Base-by-base conservation (phyloP, 495 filamentous ascomycete genomes). In the Penicillium coffeae region DNA sequence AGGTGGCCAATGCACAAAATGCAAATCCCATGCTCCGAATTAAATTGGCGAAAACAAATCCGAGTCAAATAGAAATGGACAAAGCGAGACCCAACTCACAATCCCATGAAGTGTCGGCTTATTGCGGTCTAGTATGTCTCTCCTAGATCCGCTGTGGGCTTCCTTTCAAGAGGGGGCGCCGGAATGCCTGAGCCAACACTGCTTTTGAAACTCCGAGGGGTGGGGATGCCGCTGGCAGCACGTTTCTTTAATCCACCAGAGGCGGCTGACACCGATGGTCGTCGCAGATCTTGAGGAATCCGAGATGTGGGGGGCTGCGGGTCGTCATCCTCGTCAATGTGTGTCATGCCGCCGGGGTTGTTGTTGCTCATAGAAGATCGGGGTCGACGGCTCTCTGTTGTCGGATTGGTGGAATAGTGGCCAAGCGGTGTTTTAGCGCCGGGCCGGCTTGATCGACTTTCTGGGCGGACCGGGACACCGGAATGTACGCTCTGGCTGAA, bases 381-480 rank as follows among this genome's bases (percentile, higher is more conserved):
- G 18, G 72, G 74, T 35, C 73, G 69, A 20, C 74, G 69, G 38
- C 66, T 67, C 46, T 76, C 74, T 6, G 69, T 70, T 7, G 59
- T 68, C 8, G 70, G 71, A 40, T 70, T 73, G 14, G 63, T 72
- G 34, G 69, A 74, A 49, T 71, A 75, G 48, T 75, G 71, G n/a
- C 72, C 72, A 12, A 74, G 47, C 7, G 86, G 83, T 3, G 88
- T 90, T 27, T 86, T 79, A 12, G 82, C 66, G 3, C 84, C 78
- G 5, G 71, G 72, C 22, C 85, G 77, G 58, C 85, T 89, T 58
- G 82, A 77, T 38, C 88, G 82, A 49, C 87, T 88, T 21, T 89
- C 86, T 4, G 84, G 81, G 38, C 71, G 72, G 51, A 69, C 35
- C 14, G 55, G 58, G 42, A 62, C 48, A 38, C 50, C 50, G 39